Base-by-base conservation (phyloP, 2,329 filamentous ascomycete genomes). In the Curvularia sp. region DNA sequence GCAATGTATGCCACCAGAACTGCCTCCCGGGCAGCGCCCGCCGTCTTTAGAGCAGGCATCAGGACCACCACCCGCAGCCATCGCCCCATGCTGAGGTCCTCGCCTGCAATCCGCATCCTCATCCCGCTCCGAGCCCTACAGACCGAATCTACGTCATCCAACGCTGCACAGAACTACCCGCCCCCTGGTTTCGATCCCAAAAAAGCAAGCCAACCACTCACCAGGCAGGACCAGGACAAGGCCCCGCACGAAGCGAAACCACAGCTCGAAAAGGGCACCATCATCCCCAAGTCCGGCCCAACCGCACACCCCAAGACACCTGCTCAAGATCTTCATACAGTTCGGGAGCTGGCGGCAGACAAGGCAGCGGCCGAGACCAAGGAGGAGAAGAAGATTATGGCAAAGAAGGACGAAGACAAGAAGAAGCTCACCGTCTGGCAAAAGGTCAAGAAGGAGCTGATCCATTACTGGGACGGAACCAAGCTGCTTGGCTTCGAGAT, bases 391-490 rank as follows among this genome's bases (percentile, higher is more conserved):
- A 86, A 85, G 52, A 75, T 83, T 0, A 77, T 84, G 8, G 83
- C 86, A 55, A 87, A 87, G 72, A 84, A 86, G 65, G 87, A 90
- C 53, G 69, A 68, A 36, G 88, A 91, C 55, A 85, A 89, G 69
- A 92, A 93, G 82, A 97, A 97, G 75, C 80, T 97, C 79, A 97
- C 93, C 0, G 49, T 98, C 1, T 89, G 87, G 78, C 91, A 98
- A 77, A 96, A 93, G 81, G 88, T 99, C 73, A 99, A 97, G 84
- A 93, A 96, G 78, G 95, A 99, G 79, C 84, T 84, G 13, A 87
- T 89, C 61, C 95, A 99, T 78, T 99, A 99, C 81, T 98, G 95
- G 94, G 95, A 99, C 79, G 95, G 95, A 59, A 98, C 93, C 27
- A 99, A 99, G 80, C 83, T 99, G 71, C 83, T 99, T 67, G 93